Evolutionary conservation across 345 rosid species (phyloP).

Genomic region (Citropsis articulata): DNA sequence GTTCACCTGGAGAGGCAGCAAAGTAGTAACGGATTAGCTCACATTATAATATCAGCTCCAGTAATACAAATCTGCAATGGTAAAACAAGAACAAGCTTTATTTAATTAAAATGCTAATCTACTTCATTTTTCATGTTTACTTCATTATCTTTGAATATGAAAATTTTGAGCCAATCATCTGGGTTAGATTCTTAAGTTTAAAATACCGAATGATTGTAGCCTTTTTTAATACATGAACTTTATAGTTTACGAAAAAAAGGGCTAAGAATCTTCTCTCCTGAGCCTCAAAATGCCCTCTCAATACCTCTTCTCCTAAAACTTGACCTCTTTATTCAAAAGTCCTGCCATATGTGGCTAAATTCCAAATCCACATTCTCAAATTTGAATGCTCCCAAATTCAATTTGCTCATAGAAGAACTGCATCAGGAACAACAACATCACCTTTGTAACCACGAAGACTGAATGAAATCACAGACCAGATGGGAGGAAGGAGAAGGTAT

Average conservation of each 20-base stretch:
- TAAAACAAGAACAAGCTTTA: neutral
- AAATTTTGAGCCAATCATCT: neutral
- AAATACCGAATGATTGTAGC: neutral
- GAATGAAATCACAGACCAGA: slow-evolving; percentile 70
- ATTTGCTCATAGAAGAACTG: neutral
- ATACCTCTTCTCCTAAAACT: neutral
- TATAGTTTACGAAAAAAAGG: neutral
- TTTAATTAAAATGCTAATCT: neutral
- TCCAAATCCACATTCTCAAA: neutral
- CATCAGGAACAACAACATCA: slow-evolving; percentile 17
- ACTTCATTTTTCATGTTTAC: neutral
- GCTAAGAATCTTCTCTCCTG: neutral
- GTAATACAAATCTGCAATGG: neutral
- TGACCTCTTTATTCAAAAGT: neutral
- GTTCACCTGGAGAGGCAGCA: slow-evolving; percentile 50
- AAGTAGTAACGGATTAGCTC: neutral
- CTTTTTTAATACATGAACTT: neutral
- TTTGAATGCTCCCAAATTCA: neutral
- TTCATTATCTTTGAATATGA: neutral
- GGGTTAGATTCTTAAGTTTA: neutral
- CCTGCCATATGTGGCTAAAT: neutral
- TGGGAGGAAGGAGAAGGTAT: slow-evolving; percentile 74
- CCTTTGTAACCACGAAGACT: slow-evolving; percentile 91
- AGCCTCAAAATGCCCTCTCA: neutral
- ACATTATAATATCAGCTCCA: neutral